Conservation (phyloP, 352 stramenopile genomes). For the Phytophthora tentaculata region DNA sequence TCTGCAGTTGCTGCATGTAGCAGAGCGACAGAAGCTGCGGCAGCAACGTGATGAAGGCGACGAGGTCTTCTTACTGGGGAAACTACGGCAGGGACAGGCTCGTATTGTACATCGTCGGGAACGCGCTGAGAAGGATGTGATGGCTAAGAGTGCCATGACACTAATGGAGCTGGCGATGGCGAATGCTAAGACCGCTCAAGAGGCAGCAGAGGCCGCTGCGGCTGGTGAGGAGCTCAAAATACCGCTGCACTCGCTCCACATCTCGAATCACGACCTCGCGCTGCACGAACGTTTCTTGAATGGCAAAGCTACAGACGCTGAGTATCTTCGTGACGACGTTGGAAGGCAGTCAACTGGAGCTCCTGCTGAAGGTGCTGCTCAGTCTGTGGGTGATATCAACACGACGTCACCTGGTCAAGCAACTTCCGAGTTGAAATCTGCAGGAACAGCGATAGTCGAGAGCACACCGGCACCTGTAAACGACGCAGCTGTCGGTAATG, state of each 20-base stretch:
- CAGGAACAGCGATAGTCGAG: neutral
- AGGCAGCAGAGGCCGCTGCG: slow-evolving; percentile 21
- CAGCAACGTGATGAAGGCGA: slow-evolving; percentile 72
- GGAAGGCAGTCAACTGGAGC: neutral
- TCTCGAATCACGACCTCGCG: slow-evolving; percentile 76
- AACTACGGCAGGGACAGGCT: slow-evolving; percentile 61
- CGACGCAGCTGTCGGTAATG: neutral
- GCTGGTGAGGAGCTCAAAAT: slow-evolving; percentile 49
- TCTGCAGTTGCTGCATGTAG: slow-evolving; percentile 65
- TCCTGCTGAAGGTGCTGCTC: neutral
- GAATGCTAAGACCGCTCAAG: slow-evolving; percentile 24
- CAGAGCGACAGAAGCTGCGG: slow-evolving; percentile 65
- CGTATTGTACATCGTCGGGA: slow-evolving; percentile 56
- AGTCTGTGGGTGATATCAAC: slow-evolving; percentile 4
- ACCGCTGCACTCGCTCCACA: slow-evolving; percentile 58
- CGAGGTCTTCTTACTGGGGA: slow-evolving; percentile 64
- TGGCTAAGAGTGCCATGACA: slow-evolving; percentile 46
- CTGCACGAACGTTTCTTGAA: slow-evolving; percentile 74
- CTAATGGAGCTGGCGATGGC: slow-evolving; percentile 33
- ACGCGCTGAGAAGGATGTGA: slow-evolving; percentile 44
- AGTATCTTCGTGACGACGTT: slow-evolving; percentile 60
- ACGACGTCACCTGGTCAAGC: slow-evolving; percentile 24
- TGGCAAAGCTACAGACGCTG: slow-evolving; percentile 63
- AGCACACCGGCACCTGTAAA: neutral
- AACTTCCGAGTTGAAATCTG: slow-evolving; percentile 21